Base-by-base conservation (phyloP, 345 rosid genomes). In the Cardamine occulta region DNA sequence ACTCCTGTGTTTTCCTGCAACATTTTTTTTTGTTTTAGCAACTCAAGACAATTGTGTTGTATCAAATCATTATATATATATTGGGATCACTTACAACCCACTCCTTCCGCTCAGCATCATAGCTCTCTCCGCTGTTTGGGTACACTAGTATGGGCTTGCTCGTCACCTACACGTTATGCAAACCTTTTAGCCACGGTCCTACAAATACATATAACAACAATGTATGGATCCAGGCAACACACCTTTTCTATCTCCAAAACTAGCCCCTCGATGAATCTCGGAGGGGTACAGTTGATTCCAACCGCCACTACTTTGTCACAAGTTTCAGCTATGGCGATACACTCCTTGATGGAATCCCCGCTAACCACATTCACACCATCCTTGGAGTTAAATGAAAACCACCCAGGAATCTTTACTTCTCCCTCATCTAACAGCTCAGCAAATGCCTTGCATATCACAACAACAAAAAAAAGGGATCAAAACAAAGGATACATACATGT, bases 211-310 rank as follows among this genome's bases (percentile, higher is more conserved):
- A 13, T 37, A 21, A 21, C 23, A 48, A 13, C 29, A 56, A 21
- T 51, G 45, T 19, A 9, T 45, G 17, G 61, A 63, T 54, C 13
- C 44, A 68, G 3, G 31, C 51, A 71, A 45, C 75, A 3, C 54
- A 88, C 93, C 93, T 85, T 86, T 72, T 80, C 80, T 7, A 84
- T 79, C 14, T 86, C 82, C 63, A 59, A 34, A 57, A 90, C 86
- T 61, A 87, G 82, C 6, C 72, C 89, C 68, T 85, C 84, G n/a
- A 87, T 91, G 78, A 84, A 88, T 74, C 93, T 85, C 75, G 96
- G 93, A 59, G 93, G 93, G 1, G 96, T 87, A 84, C 96, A 90
- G 81, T 90, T 90, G 79, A 90, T 88, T 73, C 96, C 96, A 32
- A 90, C 88, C 11, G 93, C 87, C 73, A 86, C 86, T 24, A 88